phyloP scores from a whole-genome alignment of 2,329 filamentous ascomycete genomes.

The Aphanocladium album region DNA sequence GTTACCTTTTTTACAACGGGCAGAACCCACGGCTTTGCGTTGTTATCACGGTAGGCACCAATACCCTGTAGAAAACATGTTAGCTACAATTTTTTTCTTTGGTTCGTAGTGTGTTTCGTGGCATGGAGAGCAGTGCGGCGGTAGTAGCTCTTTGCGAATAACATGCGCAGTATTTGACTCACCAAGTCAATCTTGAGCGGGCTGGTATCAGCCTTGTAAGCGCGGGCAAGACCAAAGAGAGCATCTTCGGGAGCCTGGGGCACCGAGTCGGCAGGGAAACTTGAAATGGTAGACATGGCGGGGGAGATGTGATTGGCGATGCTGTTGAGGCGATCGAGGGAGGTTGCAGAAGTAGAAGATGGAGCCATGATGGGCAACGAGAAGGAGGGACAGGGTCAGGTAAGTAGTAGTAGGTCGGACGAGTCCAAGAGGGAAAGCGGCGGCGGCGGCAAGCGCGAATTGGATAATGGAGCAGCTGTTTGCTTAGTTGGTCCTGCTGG shows the following conservation, averaged over 20 bases:
- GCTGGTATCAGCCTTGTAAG: constrained; percentile 73
- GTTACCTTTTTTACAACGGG: constrained; percentile 92
- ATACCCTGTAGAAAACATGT: constrained; percentile 48
- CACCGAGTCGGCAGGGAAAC: constrained; percentile 71
- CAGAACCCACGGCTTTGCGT: constrained; percentile 94
- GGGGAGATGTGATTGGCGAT: constrained; percentile 68
- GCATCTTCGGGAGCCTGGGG: constrained; percentile 92
- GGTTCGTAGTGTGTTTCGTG: neutral
- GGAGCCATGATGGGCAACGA: constrained; percentile 15
- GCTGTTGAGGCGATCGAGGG: constrained; percentile 52
- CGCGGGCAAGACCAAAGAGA: constrained; percentile 87
- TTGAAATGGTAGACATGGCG: constrained; percentile 46
- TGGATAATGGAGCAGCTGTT: neutral
- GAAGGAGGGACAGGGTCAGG: neutral
- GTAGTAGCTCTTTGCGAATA: too few species aligned
- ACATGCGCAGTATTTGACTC: constrained; percentile 32
- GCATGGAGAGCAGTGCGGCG: neutral
- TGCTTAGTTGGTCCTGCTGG: neutral
- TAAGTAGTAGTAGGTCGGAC: neutral
- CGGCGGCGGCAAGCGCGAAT: constrained; percentile 1
- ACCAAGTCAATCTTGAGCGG: constrained; percentile 89
- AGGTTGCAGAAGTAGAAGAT: constrained; percentile 37
- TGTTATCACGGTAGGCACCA: constrained; percentile 91
- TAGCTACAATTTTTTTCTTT: neutral
- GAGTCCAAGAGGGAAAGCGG: neutral